Base-by-base conservation (phyloP, 208 protist species). In the Acanthamoeba royreba region DNA sequence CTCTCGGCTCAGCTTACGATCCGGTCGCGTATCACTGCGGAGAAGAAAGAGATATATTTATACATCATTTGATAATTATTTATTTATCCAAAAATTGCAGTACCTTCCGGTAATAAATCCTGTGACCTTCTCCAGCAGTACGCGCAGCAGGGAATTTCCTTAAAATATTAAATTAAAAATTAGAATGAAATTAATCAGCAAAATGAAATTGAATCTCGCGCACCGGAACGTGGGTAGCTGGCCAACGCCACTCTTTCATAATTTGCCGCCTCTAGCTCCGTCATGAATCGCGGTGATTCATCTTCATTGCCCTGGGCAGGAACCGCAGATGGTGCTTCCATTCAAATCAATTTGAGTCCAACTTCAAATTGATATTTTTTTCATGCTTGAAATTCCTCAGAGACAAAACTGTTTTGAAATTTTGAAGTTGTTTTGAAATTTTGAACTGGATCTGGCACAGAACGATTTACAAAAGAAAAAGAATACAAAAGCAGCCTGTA, bases 1-100 rank as follows among this genome's bases (percentile, higher is more conserved):
- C 85, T 91, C 55, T 43, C 58, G 49, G 85, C 85, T 91, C 52
- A 91, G 85, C 52, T 91, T 72, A 4, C 85, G 33, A 35, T 61
- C 55, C 22, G 85, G 85, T 46, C 85, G 15, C 15, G 52, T 91
- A 13, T 91, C 85, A 53, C 85, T 91, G 7, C 25, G 28, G 25
- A 77, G 66, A 11, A 22, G 17, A n/a, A n/a, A 28, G 13, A 77
- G 66, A 9, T 31, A 22, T 11, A 8, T n/a, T 15, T 9, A 43
- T 28, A n/a, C 11, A 40, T 8, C 22, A 22, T 22, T 43, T 22
- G 45, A 49, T n/a, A 49, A 38, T 49, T 52, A n/a, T 55, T 46
- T 25, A 5, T 33, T 35, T 35, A 86, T 86, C 17, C 49, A 55
- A 52, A 35, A 52, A 55, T n/a, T 42, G 28, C 11, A 52, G 3